phyloP scores from a whole-genome alignment of 768 basidiomycete genomes.

The Kwoniella dejecticola region DNA sequence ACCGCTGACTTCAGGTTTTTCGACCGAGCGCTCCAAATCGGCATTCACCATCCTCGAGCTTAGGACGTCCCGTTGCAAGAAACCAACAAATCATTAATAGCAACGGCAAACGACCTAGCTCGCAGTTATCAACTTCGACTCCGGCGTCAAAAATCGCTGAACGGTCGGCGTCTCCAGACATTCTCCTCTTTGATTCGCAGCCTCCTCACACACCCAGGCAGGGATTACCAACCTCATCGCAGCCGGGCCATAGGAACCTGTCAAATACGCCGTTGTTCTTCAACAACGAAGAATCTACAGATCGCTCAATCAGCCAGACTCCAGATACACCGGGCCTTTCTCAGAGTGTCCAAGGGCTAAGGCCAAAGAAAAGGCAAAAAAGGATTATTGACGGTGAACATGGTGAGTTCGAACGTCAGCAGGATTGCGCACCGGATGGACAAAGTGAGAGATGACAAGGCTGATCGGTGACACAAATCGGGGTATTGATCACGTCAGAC shows the following conservation, averaged over 20 bases:
- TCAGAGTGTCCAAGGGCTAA: neutral
- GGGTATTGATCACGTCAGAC: neutral
- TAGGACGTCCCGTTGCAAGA: too few relatives aligned
- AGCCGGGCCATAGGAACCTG: neutral
- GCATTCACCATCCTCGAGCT: too few relatives aligned
- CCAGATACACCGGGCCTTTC: neutral
- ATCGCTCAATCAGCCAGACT: neutral
- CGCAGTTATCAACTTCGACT: neutral
- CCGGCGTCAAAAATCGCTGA: neutral
- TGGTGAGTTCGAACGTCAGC: constrained; percentile 4
- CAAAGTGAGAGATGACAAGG: neutral
- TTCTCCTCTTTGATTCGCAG: too few relatives aligned
- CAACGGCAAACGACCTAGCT: neutral
- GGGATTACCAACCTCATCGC: neutral
- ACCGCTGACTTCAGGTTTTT: too few relatives aligned
- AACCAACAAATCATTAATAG: neutral
- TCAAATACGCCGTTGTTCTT: constrained; percentile 19
- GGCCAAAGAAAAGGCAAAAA: neutral
- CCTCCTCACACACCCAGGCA: neutral
- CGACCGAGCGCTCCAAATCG: too few relatives aligned
- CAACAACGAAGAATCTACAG: constrained; percentile 7
- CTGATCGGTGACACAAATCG: too few relatives aligned
- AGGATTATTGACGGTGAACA: neutral
- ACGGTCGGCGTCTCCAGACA: neutral
- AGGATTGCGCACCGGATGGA: neutral